Evolutionary conservation across 768 basidiomycete species (phyloP).

Genomic region (Favolaschia claudopus): DNA sequence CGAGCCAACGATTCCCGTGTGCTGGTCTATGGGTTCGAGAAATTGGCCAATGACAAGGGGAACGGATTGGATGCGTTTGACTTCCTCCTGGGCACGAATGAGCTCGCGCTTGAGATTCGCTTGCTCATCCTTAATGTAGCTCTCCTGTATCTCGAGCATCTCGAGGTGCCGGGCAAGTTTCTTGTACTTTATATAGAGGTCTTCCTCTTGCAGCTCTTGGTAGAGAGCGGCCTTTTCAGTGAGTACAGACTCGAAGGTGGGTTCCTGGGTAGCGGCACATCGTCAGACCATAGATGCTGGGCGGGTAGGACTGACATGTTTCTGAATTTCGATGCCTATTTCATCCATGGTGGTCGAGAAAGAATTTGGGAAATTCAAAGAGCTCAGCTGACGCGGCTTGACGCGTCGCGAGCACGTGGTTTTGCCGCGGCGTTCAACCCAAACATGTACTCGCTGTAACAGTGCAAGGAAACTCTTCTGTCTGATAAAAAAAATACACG

Average conservation of each 20-base stretch:
- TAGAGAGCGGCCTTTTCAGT: constrained; percentile 89
- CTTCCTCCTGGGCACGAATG: constrained; percentile 98
- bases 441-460: too few relatives aligned
- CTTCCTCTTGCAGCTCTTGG: constrained; percentile 89
- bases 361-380: too few relatives aligned
- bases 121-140: constrained; percentile 99
- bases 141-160: constrained; percentile 92
- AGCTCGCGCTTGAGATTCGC: constrained; percentile 97
- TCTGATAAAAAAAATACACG: too few relatives aligned
- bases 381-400: constrained; percentile 60
- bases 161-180: constrained; percentile 94
- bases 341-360: constrained; percentile 74
- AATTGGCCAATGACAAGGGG: constrained; percentile 99
- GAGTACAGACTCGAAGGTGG: constrained; percentile 86
- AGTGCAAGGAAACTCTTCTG: too few relatives aligned
- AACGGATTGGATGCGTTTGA: constrained; percentile 98
- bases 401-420: constrained; percentile 40
- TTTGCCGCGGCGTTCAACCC: too few relatives aligned
- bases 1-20: constrained; percentile 95
- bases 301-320: constrained; percentile 62
- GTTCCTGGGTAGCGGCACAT: constrained; percentile 76
- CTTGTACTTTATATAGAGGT: constrained; percentile 97
- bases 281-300: constrained; percentile 7
- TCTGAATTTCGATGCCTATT: constrained; percentile 85
- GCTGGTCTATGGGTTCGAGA: constrained; percentile 97